phyloP scores from a whole-genome alignment of 495 filamentous ascomycete species.

The Aspergillus funiculosus region DNA sequence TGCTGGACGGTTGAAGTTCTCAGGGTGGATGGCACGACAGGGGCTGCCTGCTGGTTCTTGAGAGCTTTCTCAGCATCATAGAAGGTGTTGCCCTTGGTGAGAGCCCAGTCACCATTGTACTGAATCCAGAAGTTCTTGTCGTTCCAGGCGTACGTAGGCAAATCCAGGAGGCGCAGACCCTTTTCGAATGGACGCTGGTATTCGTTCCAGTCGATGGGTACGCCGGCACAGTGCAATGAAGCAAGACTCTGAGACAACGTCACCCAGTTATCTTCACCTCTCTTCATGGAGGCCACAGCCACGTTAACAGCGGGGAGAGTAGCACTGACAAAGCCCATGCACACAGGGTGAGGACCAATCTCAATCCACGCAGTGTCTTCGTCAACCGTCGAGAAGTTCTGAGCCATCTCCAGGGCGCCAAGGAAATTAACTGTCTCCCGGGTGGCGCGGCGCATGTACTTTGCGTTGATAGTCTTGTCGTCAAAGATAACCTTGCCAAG shows the following conservation, averaged over 20 bases:
- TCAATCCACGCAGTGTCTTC: slow-evolving; percentile 31
- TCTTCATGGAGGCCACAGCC: slow-evolving; percentile 42
- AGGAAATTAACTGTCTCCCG: slow-evolving; percentile 29
- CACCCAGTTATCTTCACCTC: slow-evolving; percentile 44
- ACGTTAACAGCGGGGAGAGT: slow-evolving; percentile 23
- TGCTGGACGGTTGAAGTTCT: slow-evolving; percentile 19
- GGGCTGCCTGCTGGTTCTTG: background rate
- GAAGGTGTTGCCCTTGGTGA: slow-evolving; percentile 28
- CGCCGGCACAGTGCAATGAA: slow-evolving; percentile 51
- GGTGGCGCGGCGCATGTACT: slow-evolving; percentile 21
- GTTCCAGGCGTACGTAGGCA: slow-evolving; percentile 15
- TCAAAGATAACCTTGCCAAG: slow-evolving; percentile 21
- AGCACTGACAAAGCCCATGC: slow-evolving; percentile 22
- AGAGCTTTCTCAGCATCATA: slow-evolving; percentile 1
- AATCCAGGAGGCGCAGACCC: background rate
- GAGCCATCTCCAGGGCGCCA: slow-evolving; percentile 19
- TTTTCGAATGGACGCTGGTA: slow-evolving; percentile 19
- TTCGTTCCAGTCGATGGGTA: slow-evolving; percentile 61
- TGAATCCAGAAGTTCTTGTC: slow-evolving; percentile 30
- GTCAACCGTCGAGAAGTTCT: slow-evolving; percentile 15
- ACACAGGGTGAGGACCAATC: slow-evolving; percentile 34
- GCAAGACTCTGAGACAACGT: slow-evolving; percentile 49
- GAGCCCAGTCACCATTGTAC: slow-evolving; percentile 30
- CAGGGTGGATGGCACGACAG: slow-evolving; percentile 1
- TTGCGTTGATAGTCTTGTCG: slow-evolving; percentile 19